Base-by-base conservation (phyloP, 1,139 yeast genomes). In the Blastobotrys persicus region DNA sequence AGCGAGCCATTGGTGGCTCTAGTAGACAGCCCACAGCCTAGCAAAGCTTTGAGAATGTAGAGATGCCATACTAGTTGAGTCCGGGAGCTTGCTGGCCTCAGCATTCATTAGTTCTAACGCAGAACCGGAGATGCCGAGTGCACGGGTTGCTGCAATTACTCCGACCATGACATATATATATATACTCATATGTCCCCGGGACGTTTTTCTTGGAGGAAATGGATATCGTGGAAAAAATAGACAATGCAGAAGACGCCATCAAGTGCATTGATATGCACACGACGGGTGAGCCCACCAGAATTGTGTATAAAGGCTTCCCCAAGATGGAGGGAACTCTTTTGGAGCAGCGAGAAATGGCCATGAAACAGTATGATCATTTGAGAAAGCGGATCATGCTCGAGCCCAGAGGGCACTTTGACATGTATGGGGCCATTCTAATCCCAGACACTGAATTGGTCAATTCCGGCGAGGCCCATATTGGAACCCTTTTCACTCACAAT, bases 181-280 rank as follows among this genome's bases (percentile, higher is more conserved):
- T n/a, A n/a, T n/a, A n/a, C n/a, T n/a, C n/a, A n/a, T n/a, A n/a
- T n/a, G n/a, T n/a, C n/a, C n/a, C n/a, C n/a, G n/a, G n/a, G n/a
- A n/a, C n/a, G n/a, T n/a, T n/a, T 6, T 23, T 9, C 28, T 6
- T 6, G 9, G 28, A 23, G 13, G 19, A 18, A 19, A 40, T 40
- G 43, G 43, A 40, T 14, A 14, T 40, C 13, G 32, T 26, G 7
- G 13, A 40, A 13, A 13, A 11, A 17, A 26, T 40, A 16, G 26
- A 12, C 34, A 18, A 37, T 18, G 23, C 14, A 18, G 26, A 40
- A 31, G 33, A 16, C 12, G 13, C 43, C 18, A 40, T 40, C 9
- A 40, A 31, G n/a, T 40, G 43, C 33, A 23, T 40, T 40, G 43
- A 40, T 26, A 40, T 40, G 43, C 43, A 40, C n/a, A 40, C 43